A percentile compares a stretch with the other conserved stretches of the same genome.
These are phyloP conservation scores for Diplodia sapinea DNA, from an alignment of 2,329 filamentous ascomycete species.

Conservation along the genomic window DNA sequence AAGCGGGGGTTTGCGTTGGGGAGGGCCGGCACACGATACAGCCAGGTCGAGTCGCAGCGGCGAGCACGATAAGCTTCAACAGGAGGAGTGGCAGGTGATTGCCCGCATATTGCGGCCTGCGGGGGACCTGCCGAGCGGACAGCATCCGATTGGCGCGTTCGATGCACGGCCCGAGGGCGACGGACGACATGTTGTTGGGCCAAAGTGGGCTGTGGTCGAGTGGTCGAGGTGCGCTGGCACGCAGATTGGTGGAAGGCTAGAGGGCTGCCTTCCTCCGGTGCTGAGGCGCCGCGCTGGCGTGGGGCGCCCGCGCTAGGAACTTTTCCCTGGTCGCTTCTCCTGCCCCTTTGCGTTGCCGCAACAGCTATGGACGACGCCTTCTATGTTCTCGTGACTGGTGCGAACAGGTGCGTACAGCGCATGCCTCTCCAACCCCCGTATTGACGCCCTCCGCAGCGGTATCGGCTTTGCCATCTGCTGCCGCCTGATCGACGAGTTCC, in stretches of 20 bases:
- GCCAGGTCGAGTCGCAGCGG: background rate
- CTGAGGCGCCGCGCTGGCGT: no score
- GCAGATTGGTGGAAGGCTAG: background rate
- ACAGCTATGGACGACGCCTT: constrained; percentile 38
- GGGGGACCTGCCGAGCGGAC: background rate
- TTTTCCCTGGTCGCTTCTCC: constrained; percentile 1
- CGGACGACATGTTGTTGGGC: no score
- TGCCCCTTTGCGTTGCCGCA: background rate
- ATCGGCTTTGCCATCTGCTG: constrained; percentile 84
- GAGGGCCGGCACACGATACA: background rate
- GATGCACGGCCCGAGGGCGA: background rate
- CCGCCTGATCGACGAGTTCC: constrained; percentile 89
- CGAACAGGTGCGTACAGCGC: constrained; percentile 70
- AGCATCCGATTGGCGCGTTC: background rate
- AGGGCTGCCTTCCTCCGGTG: background rate
- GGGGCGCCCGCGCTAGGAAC: no score
- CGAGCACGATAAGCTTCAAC: background rate
- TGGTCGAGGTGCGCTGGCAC: background rate
- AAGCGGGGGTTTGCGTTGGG: background rate
- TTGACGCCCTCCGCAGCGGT: constrained; percentile 63
- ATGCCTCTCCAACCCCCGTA: background rate
- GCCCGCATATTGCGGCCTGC: background rate
- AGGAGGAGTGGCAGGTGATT: background rate
- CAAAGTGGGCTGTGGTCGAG: no score
- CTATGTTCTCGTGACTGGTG: constrained; percentile 77